phyloP scores from a whole-genome alignment of 345 rosid species.

The Citrus cavaleriei region DNA sequence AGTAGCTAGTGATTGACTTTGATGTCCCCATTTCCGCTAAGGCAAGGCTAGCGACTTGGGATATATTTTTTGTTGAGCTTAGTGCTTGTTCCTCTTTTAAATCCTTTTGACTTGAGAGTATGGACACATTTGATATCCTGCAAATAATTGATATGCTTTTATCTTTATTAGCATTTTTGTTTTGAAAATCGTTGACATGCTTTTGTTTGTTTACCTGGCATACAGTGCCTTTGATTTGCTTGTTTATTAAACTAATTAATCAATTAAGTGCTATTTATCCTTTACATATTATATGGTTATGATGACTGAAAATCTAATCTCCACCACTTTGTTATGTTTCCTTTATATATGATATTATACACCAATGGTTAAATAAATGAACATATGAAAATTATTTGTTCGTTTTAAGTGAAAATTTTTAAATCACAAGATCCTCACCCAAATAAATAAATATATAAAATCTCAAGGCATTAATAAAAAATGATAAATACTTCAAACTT shows the following conservation, averaged over 20 bases:
- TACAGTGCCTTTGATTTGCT: background rate
- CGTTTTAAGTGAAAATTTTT: background rate
- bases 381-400: background rate
- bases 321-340: background rate
- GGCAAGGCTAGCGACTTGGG: background rate
- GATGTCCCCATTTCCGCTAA: background rate
- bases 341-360: background rate
- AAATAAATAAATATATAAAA: background rate
- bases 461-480: background rate
- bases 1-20: slow-evolving; percentile 5
- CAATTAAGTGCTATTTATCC: background rate
- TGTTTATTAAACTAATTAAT: background rate
- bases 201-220: slow-evolving; percentile 6
- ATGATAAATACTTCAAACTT: too few species aligned
- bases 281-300: background rate
- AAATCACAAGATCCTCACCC: background rate
- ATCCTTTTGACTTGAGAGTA: slow-evolving; percentile 12
- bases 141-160: slow-evolving; percentile 2
- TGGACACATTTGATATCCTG: background rate
- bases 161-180: background rate
- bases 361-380: background rate
- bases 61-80: background rate
- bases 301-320: background rate
- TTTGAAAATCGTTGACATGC: slow-evolving; percentile 2
- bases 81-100: background rate